These are phyloP conservation scores for Fraxinus americana DNA, from an alignment of 257 asterid species.

Conservation along the genomic window DNA sequence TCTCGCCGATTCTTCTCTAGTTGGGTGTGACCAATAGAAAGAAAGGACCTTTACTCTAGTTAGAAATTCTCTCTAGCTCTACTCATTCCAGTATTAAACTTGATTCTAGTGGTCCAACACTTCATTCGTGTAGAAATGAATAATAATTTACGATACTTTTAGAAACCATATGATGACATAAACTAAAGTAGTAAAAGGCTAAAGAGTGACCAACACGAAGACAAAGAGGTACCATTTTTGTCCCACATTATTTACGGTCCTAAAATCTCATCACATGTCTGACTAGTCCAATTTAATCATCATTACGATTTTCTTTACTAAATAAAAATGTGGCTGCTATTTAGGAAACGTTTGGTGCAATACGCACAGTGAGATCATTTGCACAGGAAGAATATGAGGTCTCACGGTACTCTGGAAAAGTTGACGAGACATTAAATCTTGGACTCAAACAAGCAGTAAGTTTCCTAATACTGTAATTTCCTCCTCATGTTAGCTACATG, in stretches of 20 bases:
- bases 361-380: constrained; percentile 89
- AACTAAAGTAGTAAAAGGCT: neutral
- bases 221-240: neutral
- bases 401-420: constrained; percentile 78
- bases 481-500: neutral
- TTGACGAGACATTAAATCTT: constrained; percentile 78
- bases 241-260: neutral
- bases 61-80: too few relatives aligned
- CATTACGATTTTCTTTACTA: constrained; percentile 4
- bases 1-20: too few relatives aligned
- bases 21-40: too few relatives aligned
- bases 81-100: too few relatives aligned
- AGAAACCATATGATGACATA: neutral
- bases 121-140: too few relatives aligned
- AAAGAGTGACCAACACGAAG: neutral
- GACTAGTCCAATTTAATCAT: neutral
- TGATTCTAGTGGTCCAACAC: too few relatives aligned
- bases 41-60: too few relatives aligned
- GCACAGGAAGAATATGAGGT: constrained; percentile 77
- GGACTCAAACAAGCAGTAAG: constrained; percentile 88
- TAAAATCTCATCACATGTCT: constrained; percentile 4
- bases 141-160: too few relatives aligned
- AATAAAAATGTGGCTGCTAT: constrained; percentile 18
- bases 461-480: constrained; percentile 18
- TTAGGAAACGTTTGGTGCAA: constrained; percentile 85